Base-by-base conservation (phyloP, 106 monocot species). In the Cymbidium sinense region DNA sequence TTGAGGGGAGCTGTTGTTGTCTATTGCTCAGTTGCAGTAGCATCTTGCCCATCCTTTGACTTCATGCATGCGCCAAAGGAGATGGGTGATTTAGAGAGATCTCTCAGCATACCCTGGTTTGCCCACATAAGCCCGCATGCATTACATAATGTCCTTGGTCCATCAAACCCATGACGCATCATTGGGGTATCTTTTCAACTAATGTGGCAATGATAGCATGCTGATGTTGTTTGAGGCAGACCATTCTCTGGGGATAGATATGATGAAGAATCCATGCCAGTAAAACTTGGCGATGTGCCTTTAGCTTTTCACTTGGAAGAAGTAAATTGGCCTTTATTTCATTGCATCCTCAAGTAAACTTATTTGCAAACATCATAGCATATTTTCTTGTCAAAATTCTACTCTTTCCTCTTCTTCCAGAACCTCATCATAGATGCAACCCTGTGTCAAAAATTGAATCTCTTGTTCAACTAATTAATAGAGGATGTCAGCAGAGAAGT, bases 351-450 rank as follows among this genome's bases (percentile, higher is more conserved):
- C n/a, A n/a, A n/a, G n/a, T n/a, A n/a, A 37, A 91, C 88, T 77
- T 91, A 88, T 81, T 88, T 91, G 39, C 86, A 83, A 52, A 91
- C 88, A 77, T 71, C 83, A 43, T 88, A 86, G 2, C 88, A 86
- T 30, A 91, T 87, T 67, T 88, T 91, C 80, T 87, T 91, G 76
- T 91, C 88, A 85, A 86, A 91, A 77, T 88, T 91, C n/a, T 88
- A 72, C 70, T 88, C 91, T 79, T 91, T 91, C n/a, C 88, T 72
- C 80, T 91, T 91, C 88, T 91, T 88, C 1, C 86, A 81, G 50
- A 91, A 91, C 70, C 91, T 82, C 86, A 88, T 91, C 70, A 91
- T 69, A 5, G 91, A 88, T 33, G 91, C 91, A 78, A 87, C 84
- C 85, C 91, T 86, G 30, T 88, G 84, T 25, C 88, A 85, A 81